Evolutionary conservation across 805 yeast species (phyloP), one percentile per base, ranked within the genome.

Genomic region (Candida manassasensis): DNA sequence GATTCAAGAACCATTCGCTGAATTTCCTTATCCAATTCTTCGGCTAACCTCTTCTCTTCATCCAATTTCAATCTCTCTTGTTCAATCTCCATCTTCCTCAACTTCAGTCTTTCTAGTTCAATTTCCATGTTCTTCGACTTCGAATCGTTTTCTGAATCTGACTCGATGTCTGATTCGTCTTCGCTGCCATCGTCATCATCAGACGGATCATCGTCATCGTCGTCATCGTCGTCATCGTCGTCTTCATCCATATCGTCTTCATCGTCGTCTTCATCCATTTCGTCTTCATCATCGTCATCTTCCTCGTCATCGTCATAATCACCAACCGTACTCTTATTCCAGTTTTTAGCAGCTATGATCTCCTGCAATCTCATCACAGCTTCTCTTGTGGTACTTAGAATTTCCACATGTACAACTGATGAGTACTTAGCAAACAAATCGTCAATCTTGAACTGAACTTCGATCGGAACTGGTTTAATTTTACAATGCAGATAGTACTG

Each of bases 401-500:
- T 55, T 25, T 52, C 52, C 42, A 67, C 61, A 3, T 52, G 52
- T 7, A 57, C 60, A 10, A 58, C 52, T 2, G 55, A 44, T 0
- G 41, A 35, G 15, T 47, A 52, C 21, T 47, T 49, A 1, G 52
- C 59, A 43, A 69, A 73, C 21, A 71, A 59, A 21, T 66, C 73
- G 15, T 57, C 50, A n/a, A 84, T 44, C 32, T 66, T 67, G 44
- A 78, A 79, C 28, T 73, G 72, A 2, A 75, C 57, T 30, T 82
- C 93, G 41, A 69, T 63, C 0, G 94, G 87, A 11, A 84, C 36
- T 1, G 86, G 84, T 31, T 58, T 67, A 3, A 55, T 55, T 48
- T 87, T 87, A 21, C 81, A 71, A 53, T 69, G 73, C 4, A 75
- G 54, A 50, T 84, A 87, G 53, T 77, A 87, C 48, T 87, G 93